Conservation (phyloP, 1,139 yeast species). For the Sugiyamaella pinicola region DNA sequence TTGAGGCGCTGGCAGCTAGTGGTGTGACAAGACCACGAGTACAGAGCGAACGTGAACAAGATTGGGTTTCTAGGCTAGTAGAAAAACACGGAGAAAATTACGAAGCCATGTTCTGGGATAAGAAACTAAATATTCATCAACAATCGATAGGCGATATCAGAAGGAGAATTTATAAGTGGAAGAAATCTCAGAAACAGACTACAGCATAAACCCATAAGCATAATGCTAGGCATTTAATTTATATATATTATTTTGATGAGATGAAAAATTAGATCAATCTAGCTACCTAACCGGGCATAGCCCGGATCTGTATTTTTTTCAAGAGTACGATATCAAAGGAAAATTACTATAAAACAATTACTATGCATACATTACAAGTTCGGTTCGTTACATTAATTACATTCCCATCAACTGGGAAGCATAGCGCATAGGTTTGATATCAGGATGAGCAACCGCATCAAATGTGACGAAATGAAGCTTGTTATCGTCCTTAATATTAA, state of each 20-base stretch:
- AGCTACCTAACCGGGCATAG: too few species aligned
- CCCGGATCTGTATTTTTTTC: background rate
- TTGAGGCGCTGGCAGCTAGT: slow-evolving; percentile 67
- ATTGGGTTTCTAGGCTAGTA: slow-evolving; percentile 66
- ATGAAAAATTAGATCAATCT: too few species aligned
- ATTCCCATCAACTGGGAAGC: slow-evolving; percentile 48
- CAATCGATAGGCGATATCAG: slow-evolving; percentile 83
- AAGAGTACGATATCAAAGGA: background rate
- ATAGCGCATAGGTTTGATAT: slow-evolving; percentile 93
- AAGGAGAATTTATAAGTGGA: slow-evolving; percentile 69
- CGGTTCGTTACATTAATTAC: slow-evolving; percentile 16
- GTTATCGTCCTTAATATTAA: slow-evolving; percentile 63
- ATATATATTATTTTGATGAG: too few species aligned
- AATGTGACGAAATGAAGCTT: slow-evolving; percentile 61
- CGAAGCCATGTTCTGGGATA: slow-evolving; percentile 90
- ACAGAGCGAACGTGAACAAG: slow-evolving; percentile 71
- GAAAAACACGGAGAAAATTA: slow-evolving; percentile 87
- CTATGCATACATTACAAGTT: slow-evolving; percentile 13
- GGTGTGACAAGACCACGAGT: slow-evolving; percentile 56
- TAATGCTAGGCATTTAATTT: too few species aligned
- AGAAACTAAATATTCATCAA: slow-evolving; percentile 78
- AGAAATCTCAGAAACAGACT: slow-evolving; percentile 41
- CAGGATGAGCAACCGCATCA: slow-evolving; percentile 86
- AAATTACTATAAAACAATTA: background rate
- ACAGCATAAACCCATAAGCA: background rate